phyloP scores from a whole-genome alignment of 441 rosid genomes.

The Syzygium malaccense region DNA sequence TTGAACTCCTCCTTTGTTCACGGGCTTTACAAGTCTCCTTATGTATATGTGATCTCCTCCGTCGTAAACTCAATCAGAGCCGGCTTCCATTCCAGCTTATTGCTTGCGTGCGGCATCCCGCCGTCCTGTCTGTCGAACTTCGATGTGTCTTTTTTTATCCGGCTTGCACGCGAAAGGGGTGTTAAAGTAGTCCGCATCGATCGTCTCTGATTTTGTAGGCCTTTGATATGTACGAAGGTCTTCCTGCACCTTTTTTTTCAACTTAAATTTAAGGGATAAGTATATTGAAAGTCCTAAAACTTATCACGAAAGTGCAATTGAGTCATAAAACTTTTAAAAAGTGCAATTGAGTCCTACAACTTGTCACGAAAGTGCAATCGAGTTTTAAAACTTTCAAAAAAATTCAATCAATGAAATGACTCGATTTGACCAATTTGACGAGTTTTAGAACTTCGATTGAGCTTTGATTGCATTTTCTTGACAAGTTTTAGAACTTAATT shows the following conservation, averaged over 20 bases:
- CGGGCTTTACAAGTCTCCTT: not conserved
- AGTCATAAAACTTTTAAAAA: no score
- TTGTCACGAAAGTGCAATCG: no score
- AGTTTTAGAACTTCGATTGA: no score
- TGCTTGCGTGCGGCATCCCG: not conserved
- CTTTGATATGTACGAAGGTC: not conserved
- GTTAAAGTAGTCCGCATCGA: not conserved
- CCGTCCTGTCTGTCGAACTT: rapidly evolving
- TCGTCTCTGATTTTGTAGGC: not conserved
- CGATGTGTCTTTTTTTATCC: not conserved
- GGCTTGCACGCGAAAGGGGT: not conserved
- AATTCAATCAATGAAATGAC: no score
- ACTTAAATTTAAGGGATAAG: not conserved
- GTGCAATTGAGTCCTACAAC: no score
- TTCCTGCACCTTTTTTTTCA: not conserved
- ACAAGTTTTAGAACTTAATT: no score
- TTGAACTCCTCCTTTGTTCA: not conserved
- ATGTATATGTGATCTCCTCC: not conserved
- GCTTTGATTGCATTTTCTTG: no score
- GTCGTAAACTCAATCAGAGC: no score
- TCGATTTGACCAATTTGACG: no score
- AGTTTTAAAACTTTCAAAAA: no score
- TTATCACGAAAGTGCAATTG: no score
- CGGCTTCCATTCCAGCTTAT: not conserved
- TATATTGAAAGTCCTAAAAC: no score